phyloP scores from a whole-genome alignment of 1,139 yeast genomes.

The Saccharomyces hybrid region DNA sequence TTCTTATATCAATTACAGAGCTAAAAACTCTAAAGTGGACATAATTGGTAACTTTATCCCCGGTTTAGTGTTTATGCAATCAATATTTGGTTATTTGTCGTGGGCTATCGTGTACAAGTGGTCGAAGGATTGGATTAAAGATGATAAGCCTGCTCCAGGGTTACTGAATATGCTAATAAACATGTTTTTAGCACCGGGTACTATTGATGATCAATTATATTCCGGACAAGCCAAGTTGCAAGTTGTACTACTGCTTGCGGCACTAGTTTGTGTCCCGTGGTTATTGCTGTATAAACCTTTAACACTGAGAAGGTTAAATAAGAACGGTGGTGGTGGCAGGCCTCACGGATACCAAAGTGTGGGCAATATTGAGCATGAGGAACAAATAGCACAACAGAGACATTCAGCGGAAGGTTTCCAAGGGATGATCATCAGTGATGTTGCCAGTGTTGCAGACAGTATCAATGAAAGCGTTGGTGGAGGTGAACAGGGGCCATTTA shows the following conservation, averaged over 20 bases:
- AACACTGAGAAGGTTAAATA: conserved; percentile 33
- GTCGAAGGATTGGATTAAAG: conserved; percentile 69
- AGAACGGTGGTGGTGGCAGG: conserved; percentile 8
- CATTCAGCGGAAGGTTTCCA: conserved; percentile 37
- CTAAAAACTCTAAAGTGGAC: conserved; percentile 55
- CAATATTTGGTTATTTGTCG: conserved; percentile 71
- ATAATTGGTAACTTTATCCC: conserved; percentile 73
- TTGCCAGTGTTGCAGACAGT: conserved; percentile 22
- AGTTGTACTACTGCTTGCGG: conserved; percentile 48
- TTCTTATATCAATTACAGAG: conserved; percentile 56
- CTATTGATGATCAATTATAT: conserved; percentile 57
- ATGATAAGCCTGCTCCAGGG: conserved; percentile 67
- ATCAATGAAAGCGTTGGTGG: conserved; percentile 12
- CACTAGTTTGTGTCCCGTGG: conserved; percentile 73
- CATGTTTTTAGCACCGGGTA: conserved; percentile 76
- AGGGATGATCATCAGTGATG: conserved; percentile 26
- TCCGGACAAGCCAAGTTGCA: conserved; percentile 58
- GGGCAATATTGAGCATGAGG: conserved; percentile 37
- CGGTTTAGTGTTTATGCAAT: conserved; percentile 74
- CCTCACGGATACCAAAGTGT: conserved; percentile 1
- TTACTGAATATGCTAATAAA: conserved; percentile 72
- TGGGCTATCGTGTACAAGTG: conserved; percentile 70
- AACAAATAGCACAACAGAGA: conserved; percentile 22
- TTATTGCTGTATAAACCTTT: conserved; percentile 63
- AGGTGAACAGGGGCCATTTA: conserved; percentile 42